Base-by-base conservation (phyloP, 345 rosid genomes). In the Draba incana region DNA sequence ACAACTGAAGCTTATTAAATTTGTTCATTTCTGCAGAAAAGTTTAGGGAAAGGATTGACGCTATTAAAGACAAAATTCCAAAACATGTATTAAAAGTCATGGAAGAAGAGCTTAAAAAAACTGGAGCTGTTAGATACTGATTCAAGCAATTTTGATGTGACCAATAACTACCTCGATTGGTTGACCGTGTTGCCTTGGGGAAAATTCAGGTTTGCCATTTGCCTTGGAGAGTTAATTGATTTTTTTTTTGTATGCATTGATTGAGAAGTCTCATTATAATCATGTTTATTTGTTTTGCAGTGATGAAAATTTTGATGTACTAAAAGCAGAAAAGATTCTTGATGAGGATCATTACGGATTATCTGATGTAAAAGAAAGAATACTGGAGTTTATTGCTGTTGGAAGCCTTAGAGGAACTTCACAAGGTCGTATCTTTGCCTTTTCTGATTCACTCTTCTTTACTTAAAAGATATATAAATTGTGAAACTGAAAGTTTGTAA, bases 261-360 rank as follows among this genome's bases (percentile, higher is more conserved):
- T 49, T 16, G 23, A 48, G 10, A 50, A 49, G n/a, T 13, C 20
- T 58, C 48, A 27, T 38, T 11, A 24, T 14, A 5, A 38, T 64
- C 39, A 64, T 37, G 3, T 9, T 24, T 8, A 27, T 30, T 70
- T 20, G 30, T 9, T 63, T 56, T 81, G 75, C 85, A 92, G 98
- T 79, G 92, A 86, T 75, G 98, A 88, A 80, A 90, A 92, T 71
- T 92, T 88, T 78, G 91, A 93, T 81, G 88, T 93, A 57, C 45
- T 72, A 41, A 81, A 75, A 42, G 98, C 98, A 2, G 87, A 90
- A 76, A 71, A 69, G 41, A 84, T 90, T 78, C 97, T 93, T 62
- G 89, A 93, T 65, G 97, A 93, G 70, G 98, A 93, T 70, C 98
- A 90, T 68, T 90, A 88, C 60, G 97, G 97, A 28, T 84, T 93